Evolutionary conservation across 495 filamentous ascomycete species (phyloP).

Genomic region (Xylaria scruposa): DNA sequence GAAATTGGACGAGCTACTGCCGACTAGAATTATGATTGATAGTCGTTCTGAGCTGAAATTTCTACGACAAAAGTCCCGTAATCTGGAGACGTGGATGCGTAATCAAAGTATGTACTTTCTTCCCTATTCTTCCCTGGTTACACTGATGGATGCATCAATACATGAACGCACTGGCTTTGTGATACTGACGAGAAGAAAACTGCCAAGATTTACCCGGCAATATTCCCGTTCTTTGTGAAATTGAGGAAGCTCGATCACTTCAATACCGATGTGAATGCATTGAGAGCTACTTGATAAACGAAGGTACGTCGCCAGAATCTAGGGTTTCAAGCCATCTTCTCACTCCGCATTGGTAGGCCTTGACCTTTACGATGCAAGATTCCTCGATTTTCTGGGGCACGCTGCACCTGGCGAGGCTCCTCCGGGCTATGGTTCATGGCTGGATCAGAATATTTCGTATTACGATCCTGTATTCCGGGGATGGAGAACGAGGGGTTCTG

Average conservation of each 20-base stretch:
- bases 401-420: constrained; percentile 48
- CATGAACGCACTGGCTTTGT: background rate
- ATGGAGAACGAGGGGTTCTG: constrained; percentile 48
- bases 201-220: constrained; percentile 50
- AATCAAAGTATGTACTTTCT: constrained; percentile 49
- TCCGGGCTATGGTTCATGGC: constrained; percentile 52
- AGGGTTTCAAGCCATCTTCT: constrained; percentile 12
- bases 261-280: constrained; percentile 60
- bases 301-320: constrained; percentile 47
- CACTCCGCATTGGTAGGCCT: constrained; percentile 41
- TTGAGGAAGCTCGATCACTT: constrained; percentile 55
- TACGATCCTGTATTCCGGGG: constrained; percentile 54
- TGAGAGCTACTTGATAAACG: constrained; percentile 53
- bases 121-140: constrained; percentile 8
- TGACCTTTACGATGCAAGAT: constrained; percentile 51
- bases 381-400: constrained; percentile 49
- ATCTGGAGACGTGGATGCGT: constrained; percentile 49
- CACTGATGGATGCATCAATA: background rate
- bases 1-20: constrained; percentile 52
- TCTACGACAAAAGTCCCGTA: constrained; percentile 55
- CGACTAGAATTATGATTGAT: constrained; percentile 52
- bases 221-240: constrained; percentile 52
- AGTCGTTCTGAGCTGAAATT: constrained; percentile 54
- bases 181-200: constrained; percentile 1
- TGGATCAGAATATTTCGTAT: constrained; percentile 52